phyloP scores from a whole-genome alignment of 2,329 filamentous ascomycete species.

The Calonectria pteridis region DNA sequence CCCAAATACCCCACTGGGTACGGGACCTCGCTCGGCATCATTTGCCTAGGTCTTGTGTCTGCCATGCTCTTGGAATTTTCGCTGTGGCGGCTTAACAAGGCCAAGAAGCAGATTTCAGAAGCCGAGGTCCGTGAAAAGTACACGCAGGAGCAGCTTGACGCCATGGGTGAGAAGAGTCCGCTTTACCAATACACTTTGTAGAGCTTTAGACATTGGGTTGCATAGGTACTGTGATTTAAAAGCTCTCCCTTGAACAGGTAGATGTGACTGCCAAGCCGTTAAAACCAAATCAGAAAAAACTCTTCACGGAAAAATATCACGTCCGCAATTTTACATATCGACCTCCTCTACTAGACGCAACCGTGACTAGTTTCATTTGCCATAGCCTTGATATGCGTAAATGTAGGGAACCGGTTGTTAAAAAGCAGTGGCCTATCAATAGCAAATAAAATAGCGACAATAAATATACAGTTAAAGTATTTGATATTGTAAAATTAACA shows the following conservation, averaged over 20 bases:
- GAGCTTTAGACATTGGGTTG: neutral
- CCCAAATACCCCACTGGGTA: slow-evolving; percentile 54
- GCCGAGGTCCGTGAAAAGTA: slow-evolving; percentile 24
- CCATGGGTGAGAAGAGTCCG: slow-evolving; percentile 34
- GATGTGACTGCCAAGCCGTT: no score
- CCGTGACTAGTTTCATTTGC: no score
- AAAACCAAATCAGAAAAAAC: no score
- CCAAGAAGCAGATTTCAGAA: slow-evolving; percentile 17
- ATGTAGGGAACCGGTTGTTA: no score
- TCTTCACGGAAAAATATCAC: no score
- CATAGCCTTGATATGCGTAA: no score
- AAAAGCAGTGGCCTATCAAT: no score
- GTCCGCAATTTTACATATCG: no score
- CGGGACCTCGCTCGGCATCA: slow-evolving; percentile 48
- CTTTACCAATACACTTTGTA: slow-evolving; percentile 35
- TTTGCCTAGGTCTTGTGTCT: slow-evolving; percentile 26
- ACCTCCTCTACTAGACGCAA: no score
- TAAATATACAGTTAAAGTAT: neutral
- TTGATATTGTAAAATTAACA: no score
- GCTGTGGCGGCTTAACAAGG: slow-evolving; percentile 30
- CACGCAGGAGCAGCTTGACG: slow-evolving; percentile 30
- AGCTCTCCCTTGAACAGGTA: neutral
- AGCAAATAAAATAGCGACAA: no score
- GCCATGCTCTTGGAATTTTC: slow-evolving; percentile 31
- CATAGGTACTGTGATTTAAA: neutral